These are phyloP conservation scores for Colletotrichum coccodes DNA, from an alignment of 2,329 filamentous ascomycete genomes.

Conservation along the genomic window DNA sequence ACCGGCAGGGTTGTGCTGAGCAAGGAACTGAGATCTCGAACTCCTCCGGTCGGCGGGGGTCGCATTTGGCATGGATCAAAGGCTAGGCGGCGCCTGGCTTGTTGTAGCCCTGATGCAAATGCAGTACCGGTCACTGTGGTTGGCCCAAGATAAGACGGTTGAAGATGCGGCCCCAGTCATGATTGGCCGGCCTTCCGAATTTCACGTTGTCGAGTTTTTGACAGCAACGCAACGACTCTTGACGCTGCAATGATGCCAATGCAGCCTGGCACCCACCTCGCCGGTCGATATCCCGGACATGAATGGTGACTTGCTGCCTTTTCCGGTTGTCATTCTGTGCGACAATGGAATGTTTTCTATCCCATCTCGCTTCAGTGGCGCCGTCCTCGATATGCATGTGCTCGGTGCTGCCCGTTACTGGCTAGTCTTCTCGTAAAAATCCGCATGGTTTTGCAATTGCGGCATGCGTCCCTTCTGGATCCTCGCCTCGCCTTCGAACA, in stretches of 20 bases:
- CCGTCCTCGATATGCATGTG: constrained; percentile 12
- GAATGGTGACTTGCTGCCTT: constrained; percentile 2
- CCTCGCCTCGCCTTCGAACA: constrained; percentile 9
- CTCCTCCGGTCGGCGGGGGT: constrained; percentile 26
- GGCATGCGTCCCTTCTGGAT: constrained; percentile 1
- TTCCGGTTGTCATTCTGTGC: neutral
- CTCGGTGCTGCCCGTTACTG: constrained; percentile 22
- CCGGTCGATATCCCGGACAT: constrained; percentile 10
- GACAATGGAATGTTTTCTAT: neutral
- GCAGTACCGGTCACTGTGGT: constrained; percentile 40
- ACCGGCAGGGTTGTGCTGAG: constrained; percentile 13
- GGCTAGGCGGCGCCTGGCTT: constrained; percentile 23
- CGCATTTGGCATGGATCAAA: constrained; percentile 21
- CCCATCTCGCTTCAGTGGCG: neutral
- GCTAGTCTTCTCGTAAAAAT: constrained; percentile 10
- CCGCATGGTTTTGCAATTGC: constrained; percentile 13
- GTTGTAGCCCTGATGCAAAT: constrained; percentile 25
- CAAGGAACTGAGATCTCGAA: constrained; percentile 31
- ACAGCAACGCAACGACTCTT: constrained; percentile 28
- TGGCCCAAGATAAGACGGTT: constrained; percentile 54
- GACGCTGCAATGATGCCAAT: constrained; percentile 9
- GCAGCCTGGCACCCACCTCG: constrained; percentile 12
- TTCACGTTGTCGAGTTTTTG: constrained; percentile 51
- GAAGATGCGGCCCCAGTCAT: constrained; percentile 36
- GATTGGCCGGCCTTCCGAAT: constrained; percentile 50